Evolutionary conservation across 2,329 filamentous ascomycete genomes (phyloP).

Genomic region (Penicillium hordei): DNA sequence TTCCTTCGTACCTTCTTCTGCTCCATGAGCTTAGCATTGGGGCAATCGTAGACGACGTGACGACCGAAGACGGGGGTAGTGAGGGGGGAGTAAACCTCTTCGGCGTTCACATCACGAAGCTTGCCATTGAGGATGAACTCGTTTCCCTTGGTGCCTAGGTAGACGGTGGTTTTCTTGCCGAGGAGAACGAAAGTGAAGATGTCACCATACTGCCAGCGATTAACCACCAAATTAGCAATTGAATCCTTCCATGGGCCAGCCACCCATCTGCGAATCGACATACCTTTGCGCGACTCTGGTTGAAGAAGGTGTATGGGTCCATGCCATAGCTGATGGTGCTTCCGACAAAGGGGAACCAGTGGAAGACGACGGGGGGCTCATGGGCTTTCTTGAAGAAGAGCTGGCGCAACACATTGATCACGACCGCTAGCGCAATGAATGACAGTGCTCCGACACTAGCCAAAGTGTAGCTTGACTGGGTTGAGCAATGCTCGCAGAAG

Average conservation of each 20-base stretch:
- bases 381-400: slow-evolving; percentile 78
- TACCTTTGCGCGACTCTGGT: slow-evolving; percentile 70
- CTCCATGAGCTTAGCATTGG: slow-evolving; percentile 90
- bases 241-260: neutral
- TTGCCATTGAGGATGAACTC: slow-evolving; percentile 92
- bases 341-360: slow-evolving; percentile 71
- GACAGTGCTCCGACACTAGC: slow-evolving; percentile 46
- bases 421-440: slow-evolving; percentile 58
- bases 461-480: slow-evolving; percentile 49
- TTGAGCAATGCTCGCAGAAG: slow-evolving; percentile 48
- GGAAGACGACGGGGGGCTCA: slow-evolving; percentile 69
- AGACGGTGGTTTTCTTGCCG: slow-evolving; percentile 86
- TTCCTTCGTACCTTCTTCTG: slow-evolving; percentile 74
- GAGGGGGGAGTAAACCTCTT: slow-evolving; percentile 83
- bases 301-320: slow-evolving; percentile 68
- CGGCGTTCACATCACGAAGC: slow-evolving; percentile 82
- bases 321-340: slow-evolving; percentile 94
- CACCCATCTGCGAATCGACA: slow-evolving; percentile 16
- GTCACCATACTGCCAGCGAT: slow-evolving; percentile 69
- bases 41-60: slow-evolving; percentile 87
- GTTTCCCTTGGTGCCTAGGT: slow-evolving; percentile 76
- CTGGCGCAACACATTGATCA: slow-evolving; percentile 78
- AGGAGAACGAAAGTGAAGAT: slow-evolving; percentile 87
- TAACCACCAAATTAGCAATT: slow-evolving; percentile 1
- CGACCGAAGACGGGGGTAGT: slow-evolving; percentile 72